phyloP scores from a whole-genome alignment of 495 filamentous ascomycete genomes.

The Copromyces sp. region DNA sequence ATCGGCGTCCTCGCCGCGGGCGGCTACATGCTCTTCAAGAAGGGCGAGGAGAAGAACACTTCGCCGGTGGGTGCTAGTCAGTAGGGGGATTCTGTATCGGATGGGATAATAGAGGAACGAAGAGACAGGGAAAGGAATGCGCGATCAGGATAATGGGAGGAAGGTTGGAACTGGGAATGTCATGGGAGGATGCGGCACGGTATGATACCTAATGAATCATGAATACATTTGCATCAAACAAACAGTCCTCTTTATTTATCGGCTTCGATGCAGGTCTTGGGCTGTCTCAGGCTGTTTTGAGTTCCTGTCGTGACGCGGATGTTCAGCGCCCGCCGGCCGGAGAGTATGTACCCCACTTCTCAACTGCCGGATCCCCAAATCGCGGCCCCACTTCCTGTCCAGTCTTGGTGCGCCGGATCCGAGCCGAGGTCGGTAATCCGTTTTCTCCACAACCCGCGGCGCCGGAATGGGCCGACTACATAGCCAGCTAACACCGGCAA shows the following conservation, averaged over 20 bases:
- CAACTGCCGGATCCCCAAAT: not conserved
- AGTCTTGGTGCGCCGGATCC: not conserved
- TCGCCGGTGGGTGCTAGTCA: not conserved
- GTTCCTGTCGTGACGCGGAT: no score
- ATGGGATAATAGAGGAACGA: not conserved
- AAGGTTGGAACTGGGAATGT: no score
- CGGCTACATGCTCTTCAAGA: not conserved
- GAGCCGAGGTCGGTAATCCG: not conserved
- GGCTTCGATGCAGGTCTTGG: no score
- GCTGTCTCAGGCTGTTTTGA: no score
- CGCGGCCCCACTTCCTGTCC: not conserved
- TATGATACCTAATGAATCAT: not conserved
- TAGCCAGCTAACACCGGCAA: no score
- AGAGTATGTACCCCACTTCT: not conserved
- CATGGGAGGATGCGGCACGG: no score
- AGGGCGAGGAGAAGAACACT: not conserved
- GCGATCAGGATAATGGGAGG: no score
- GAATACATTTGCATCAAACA: not conserved
- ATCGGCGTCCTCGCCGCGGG: not conserved
- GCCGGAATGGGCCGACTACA: not conserved
- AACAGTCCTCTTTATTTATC: no score
- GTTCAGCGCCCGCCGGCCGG: not conserved
- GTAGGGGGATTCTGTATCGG: not conserved
- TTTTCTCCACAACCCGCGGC: not conserved
- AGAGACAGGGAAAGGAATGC: no score